Conservation (phyloP, 2,329 filamentous ascomycete genomes). For the Knoxdaviesia proteae region DNA sequence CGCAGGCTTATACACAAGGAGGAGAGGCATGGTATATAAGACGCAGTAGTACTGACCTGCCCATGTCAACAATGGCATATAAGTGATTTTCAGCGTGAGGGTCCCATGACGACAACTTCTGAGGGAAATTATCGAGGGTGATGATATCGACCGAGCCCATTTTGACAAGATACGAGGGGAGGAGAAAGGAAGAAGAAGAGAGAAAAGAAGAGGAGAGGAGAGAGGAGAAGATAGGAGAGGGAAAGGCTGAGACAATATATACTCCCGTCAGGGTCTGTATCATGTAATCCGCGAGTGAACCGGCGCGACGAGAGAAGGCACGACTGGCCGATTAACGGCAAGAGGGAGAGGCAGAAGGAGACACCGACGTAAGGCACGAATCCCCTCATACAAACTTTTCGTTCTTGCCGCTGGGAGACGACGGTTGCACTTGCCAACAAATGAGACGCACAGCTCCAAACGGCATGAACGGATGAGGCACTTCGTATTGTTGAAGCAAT, state of each 20-base stretch:
- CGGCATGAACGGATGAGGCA: no score
- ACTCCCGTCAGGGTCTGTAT: neutral
- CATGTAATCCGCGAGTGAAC: no score
- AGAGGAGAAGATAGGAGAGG: neutral
- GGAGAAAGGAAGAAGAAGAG: neutral
- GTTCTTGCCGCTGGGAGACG: neutral
- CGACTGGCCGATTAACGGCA: no score
- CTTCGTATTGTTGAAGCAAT: no score
- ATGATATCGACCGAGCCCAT: constrained; percentile 19
- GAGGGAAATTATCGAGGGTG: constrained; percentile 28
- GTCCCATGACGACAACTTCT: constrained; percentile 27
- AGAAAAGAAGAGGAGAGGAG: neutral
- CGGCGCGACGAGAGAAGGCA: no score
- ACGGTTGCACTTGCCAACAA: no score
- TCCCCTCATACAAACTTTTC: neutral
- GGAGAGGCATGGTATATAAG: no score
- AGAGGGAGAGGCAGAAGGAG: no score
- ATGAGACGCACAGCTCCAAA: no score
- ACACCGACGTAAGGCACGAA: neutral
- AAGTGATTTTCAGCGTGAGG: constrained; percentile 24
- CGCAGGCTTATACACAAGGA: no score
- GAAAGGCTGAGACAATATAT: neutral
- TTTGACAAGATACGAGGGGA: neutral
- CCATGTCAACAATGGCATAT: constrained; percentile 38
- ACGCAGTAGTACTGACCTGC: constrained; percentile 19